Evolutionary conservation across 768 basidiomycete genomes (phyloP).

Genomic region (Trametopsis cervina): DNA sequence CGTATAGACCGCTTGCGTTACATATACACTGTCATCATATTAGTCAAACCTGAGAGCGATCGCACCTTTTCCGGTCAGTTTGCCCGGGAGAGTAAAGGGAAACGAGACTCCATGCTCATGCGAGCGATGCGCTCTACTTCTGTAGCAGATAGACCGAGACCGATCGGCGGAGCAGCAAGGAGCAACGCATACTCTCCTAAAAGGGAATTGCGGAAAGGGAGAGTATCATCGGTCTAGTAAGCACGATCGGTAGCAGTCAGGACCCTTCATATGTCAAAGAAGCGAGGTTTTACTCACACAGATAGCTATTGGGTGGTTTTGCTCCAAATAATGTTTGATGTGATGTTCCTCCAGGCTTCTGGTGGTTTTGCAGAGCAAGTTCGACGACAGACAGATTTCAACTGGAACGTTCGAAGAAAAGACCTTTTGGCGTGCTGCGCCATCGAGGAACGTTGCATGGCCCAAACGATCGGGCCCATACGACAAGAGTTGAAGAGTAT

Average conservation of each 20-base stretch:
- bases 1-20: too few relatives aligned
- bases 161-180: constrained; percentile 62
- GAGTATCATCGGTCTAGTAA: constrained; percentile 73
- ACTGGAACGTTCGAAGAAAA: constrained; percentile 50
- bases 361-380: constrained; percentile 73
- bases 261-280: background rate
- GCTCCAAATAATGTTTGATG: constrained; percentile 55
- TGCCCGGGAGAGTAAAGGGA: constrained; percentile 11
- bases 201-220: constrained; percentile 71
- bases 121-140: constrained; percentile 51
- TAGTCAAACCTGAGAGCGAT: too few relatives aligned
- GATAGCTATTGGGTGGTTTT: constrained; percentile 64
- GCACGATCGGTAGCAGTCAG: constrained; percentile 6
- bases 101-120: constrained; percentile 49
- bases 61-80: background rate
- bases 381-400: constrained; percentile 80
- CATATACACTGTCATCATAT: too few relatives aligned
- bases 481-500: constrained; percentile 55
- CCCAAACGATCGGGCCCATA: constrained; percentile 64
- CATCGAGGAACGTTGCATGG: constrained; percentile 74
- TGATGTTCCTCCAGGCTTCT: constrained; percentile 61
- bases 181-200: constrained; percentile 76
- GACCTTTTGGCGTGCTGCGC: constrained; percentile 50
- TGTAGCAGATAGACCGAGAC: constrained; percentile 56
- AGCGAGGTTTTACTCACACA: constrained; percentile 45